Percentiles rank a stretch among this genome's conserved stretches.
These are phyloP conservation scores for Hyphopichia pseudoburtonii DNA, from an alignment of 1,139 yeast species.

Conservation along the genomic window DNA sequence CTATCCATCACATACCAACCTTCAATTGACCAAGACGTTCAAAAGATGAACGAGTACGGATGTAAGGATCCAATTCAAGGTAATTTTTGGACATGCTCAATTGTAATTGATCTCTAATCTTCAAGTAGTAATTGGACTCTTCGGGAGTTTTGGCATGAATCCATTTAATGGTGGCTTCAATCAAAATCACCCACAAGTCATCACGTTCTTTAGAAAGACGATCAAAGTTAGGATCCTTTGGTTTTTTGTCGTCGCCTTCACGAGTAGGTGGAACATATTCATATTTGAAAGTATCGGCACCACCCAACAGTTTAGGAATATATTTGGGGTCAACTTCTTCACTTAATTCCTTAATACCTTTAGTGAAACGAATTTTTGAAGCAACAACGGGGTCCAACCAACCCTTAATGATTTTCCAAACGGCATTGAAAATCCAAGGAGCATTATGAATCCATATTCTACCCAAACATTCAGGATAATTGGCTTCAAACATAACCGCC, in stretches of 20 bases:
- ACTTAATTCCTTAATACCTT: slow-evolving; percentile 34
- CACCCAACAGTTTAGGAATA: slow-evolving; percentile 45
- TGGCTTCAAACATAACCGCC: slow-evolving; percentile 47
- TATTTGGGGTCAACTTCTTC: slow-evolving; percentile 31
- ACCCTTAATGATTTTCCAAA: slow-evolving; percentile 46
- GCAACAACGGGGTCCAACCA: slow-evolving; percentile 52
- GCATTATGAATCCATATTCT: slow-evolving; percentile 43
- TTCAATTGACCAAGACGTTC: slow-evolving; percentile 1
- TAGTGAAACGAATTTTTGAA: slow-evolving; percentile 44
- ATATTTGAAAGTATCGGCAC: slow-evolving; percentile 49
- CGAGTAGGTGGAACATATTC: slow-evolving; percentile 37
- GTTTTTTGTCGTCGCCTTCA: slow-evolving; percentile 29
- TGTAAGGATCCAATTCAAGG: slow-evolving; percentile 39
- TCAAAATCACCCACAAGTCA: slow-evolving; percentile 24
- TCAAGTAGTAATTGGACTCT: slow-evolving; percentile 38
- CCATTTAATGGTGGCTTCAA: slow-evolving; percentile 42
- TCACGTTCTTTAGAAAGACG: slow-evolving; percentile 33
- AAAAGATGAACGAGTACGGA: slow-evolving; percentile 8
- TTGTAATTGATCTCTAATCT: slow-evolving; percentile 31
- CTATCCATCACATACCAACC: too few relatives aligned
- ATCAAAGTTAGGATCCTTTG: slow-evolving; percentile 31
- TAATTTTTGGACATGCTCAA: slow-evolving; percentile 29
- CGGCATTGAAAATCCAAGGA: slow-evolving; percentile 49
- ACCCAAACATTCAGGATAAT: slow-evolving; percentile 48
- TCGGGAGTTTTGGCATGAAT: slow-evolving; percentile 41